Evolutionary conservation across 2,329 filamentous ascomycete species (phyloP), one percentile per base, ranked within the genome.

Genomic region (Hypoxylon rubiginosum): DNA sequence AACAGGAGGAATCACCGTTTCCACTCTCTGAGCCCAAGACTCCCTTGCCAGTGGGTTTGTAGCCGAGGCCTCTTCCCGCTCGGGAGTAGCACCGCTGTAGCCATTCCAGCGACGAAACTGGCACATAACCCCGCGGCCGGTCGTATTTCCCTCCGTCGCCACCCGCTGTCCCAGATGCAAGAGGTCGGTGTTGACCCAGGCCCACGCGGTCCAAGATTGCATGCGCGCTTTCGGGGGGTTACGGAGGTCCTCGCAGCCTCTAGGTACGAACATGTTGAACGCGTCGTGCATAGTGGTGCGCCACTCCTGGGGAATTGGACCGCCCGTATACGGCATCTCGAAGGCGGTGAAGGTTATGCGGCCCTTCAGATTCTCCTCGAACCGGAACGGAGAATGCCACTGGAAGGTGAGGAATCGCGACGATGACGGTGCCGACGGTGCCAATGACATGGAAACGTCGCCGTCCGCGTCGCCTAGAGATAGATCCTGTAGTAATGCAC

Each of bases 1-100:
- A 39, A 62, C 51, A 8, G 59, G 52, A 30, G 59, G 59, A 52
- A 39, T 62, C 52, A 56, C 46, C 26, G 51, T 46, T 11, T 34
- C 59, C 34, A 62, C 46, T 0, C 32, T 32, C 8, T 17, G 34
- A 13, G 34, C 46, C 59, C 52, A 62, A 32, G 59, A 62, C 13
- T 57, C 52, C 36, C 52, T 51, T 17, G 46, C 52, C 45, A 11
- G 45, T 34, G 45, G 45, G 34, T 11, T 54, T 32, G 26, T 43
- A 2, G 58, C 50, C 43, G 21, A 19, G 6, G 32, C 34, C 21
- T 55, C 50, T 56, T 59, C 46, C 24, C 36, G 21, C 48, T 45
- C 48, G 3, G 46, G 46, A 8, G 48, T 46, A 7, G 56, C 21
- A 10, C 39, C 46, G 45, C 24, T 26, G 48, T 45, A 43, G 34